Conservation (phyloP, 1,284 basidiomycete species). For the Chondrostereum purpureum region DNA sequence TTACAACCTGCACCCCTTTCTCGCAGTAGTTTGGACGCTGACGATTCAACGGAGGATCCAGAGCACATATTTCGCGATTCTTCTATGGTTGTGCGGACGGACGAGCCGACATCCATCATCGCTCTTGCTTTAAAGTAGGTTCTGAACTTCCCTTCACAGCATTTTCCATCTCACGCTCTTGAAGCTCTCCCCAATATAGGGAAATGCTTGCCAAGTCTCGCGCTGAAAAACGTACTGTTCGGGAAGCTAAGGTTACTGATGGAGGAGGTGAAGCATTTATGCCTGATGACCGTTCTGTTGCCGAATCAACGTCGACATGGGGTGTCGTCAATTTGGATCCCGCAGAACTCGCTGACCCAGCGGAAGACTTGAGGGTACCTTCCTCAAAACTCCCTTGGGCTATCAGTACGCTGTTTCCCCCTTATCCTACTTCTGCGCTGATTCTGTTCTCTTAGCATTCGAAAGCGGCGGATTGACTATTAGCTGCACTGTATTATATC, state of each 20-base stretch:
- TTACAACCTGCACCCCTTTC: slow-evolving; percentile 45
- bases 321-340: slow-evolving; percentile 78
- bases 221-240: slow-evolving; percentile 61
- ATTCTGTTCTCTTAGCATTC: slow-evolving; percentile 50
- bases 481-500: slow-evolving; percentile 92
- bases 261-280: slow-evolving; percentile 76
- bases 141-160: slow-evolving; percentile 1
- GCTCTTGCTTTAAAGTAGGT: slow-evolving; percentile 86
- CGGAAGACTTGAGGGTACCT: slow-evolving; percentile 69
- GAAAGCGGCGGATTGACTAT: slow-evolving; percentile 91
- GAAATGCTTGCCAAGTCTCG: slow-evolving; percentile 76
- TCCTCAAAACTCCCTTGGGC: slow-evolving; percentile 77
- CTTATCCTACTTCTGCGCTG: neutral
- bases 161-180: neutral
- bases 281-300: slow-evolving; percentile 77
- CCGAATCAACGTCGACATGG: slow-evolving; percentile 79
- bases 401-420: slow-evolving; percentile 46
- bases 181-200: slow-evolving; percentile 81
- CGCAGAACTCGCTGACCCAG: slow-evolving; percentile 57
- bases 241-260: slow-evolving; percentile 63
- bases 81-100: slow-evolving; percentile 91
- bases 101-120: slow-evolving; percentile 97
- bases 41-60: slow-evolving; percentile 66
- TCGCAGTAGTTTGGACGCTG: slow-evolving; percentile 46
- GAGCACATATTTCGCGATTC: slow-evolving; percentile 96